Percentiles rank a stretch among this genome's conserved stretches.
Conservation (phyloP, 345 rosid genomes). For the Aquilaria malaccensis region DNA sequence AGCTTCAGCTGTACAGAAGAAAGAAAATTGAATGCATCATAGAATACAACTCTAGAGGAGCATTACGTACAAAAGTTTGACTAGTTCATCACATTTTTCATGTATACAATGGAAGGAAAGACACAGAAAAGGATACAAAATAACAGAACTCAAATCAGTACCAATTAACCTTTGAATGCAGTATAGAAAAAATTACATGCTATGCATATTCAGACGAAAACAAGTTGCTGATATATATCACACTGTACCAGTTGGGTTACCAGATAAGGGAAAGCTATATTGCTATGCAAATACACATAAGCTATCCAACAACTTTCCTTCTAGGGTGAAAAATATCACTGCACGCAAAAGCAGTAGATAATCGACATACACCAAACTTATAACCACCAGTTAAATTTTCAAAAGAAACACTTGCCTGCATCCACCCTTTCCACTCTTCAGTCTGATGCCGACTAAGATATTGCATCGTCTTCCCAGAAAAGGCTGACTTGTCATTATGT, state of each 20-base stretch:
- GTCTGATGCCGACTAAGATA: constrained; percentile 94
- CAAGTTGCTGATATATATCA: no score
- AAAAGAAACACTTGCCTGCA: constrained; percentile 73
- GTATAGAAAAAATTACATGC: no score
- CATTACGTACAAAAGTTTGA: no score
- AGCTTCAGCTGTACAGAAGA: not conserved
- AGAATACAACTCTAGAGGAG: no score
- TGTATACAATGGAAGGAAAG: no score
- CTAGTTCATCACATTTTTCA: no score
- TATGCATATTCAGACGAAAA: no score
- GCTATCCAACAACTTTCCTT: not conserved
- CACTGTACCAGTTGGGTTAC: no score
- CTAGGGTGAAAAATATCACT: not conserved
- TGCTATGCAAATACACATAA: not conserved
- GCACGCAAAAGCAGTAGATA: not conserved
- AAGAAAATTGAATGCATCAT: not conserved
- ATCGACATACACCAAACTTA: not conserved
- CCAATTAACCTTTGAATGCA: no score
- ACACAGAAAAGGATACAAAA: no score
- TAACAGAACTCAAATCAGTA: no score
- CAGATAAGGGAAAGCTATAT: not conserved
- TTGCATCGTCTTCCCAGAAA: constrained; percentile 68
- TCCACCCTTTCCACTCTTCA: constrained; percentile 99
- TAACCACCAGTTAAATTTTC: constrained; percentile 1
- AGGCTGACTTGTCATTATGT: constrained; percentile 68